Evolutionary conservation across 2,329 filamentous ascomycete species (phyloP), one percentile per base, ranked within the genome.

Genomic region (Exophiala alcalophila): DNA sequence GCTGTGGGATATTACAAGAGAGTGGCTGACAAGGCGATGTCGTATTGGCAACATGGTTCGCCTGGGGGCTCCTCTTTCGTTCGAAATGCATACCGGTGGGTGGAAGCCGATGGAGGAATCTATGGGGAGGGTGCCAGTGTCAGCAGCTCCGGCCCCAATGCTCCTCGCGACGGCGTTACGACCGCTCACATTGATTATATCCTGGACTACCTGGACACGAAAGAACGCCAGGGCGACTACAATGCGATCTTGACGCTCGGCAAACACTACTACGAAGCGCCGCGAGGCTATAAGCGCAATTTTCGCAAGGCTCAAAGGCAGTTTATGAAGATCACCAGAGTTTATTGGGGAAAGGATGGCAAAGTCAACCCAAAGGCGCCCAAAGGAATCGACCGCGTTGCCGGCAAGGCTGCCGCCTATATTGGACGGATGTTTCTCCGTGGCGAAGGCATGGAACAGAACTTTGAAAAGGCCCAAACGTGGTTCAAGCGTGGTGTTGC

Each of bases 81-180:
- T 2, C 77, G 79, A 20, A 85, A 96, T 59, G 80, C 84, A 5
- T 94, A 86, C 68, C 80, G 87, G 43, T 85, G 96, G 57, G 86
- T 89, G 3, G 94, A 98, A 59, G 88, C 96, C 34, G 72, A 83
- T 20, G 94, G 92, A 5, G 92, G 92, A 29, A 84, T 95, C 5
- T 98, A 96, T 61, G 94, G 92, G 32, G 88, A 95, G 65, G 94
- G 92, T 3, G 92, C 92, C 9, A 97, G 91, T 61, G 86, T 84
- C 26, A 83, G 84, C 16, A 96, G 89, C 60, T 84, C 92, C 0
- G 92, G 92, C 4, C 75, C 78, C 43, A 90, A 94, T 60, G 88
- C 89, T 3, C 77, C 83, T 57, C 81, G 82, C 50, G 79, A 81
- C 14, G 45, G 49, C 5, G 80, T 81, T 42, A 76, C 82, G 1